Evolutionary conservation across 2,329 filamentous ascomycete genomes (phyloP).

Genomic region (Fusarium acutatum): DNA sequence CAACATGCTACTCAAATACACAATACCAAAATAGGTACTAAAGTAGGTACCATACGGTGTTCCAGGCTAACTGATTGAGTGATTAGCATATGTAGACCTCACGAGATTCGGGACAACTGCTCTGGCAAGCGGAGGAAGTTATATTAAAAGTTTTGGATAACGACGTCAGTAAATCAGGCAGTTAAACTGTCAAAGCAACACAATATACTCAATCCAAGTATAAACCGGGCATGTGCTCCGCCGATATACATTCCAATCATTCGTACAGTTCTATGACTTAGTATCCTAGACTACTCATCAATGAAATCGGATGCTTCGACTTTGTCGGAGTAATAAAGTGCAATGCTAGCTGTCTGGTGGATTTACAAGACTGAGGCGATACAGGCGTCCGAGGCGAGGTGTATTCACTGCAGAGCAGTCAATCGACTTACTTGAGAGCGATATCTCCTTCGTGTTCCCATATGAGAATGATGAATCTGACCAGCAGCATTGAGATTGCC

Average conservation of each 20-base stretch:
- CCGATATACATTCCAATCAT: constrained; percentile 2
- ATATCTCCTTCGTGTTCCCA: not conserved
- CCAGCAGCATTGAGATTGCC: not conserved
- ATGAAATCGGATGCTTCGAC: not conserved
- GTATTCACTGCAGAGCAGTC: not conserved
- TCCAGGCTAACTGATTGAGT: not conserved
- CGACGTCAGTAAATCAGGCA: not conserved
- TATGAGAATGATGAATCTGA: not conserved
- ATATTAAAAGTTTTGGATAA: not conserved
- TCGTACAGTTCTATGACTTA: not conserved
- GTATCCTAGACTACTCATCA: not conserved
- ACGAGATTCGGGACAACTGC: not conserved
- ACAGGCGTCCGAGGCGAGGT: not conserved
- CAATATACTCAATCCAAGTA: not conserved
- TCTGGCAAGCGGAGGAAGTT: too few relatives aligned
- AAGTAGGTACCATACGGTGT: not conserved
- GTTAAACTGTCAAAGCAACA: not conserved
- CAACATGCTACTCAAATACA: too few relatives aligned
- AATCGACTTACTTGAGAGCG: not conserved
- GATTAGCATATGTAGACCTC: not conserved
- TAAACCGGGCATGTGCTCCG: not conserved
- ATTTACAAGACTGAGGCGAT: not conserved
- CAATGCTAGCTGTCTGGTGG: not conserved
- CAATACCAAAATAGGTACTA: not conserved
- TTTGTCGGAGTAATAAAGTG: not conserved